These are phyloP conservation scores for Dissophora globulifera DNA, from an alignment of 192 early-diverging fungal species.

Conservation along the genomic window DNA sequence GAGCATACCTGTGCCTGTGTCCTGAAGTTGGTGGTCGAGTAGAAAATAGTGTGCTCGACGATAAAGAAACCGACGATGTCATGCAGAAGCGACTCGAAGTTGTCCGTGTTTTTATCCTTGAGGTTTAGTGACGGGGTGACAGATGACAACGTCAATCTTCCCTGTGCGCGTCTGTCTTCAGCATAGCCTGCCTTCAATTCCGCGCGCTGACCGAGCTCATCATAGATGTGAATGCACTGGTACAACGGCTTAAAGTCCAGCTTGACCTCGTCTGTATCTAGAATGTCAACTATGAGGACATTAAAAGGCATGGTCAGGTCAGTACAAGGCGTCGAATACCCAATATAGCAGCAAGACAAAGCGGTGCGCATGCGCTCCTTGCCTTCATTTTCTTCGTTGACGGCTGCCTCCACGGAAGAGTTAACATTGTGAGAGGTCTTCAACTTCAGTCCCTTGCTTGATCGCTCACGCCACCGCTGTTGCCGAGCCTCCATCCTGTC, in stretches of 20 bases:
- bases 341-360: too few relatives aligned
- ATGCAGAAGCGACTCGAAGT: constrained; percentile 80
- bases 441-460: constrained; percentile 55
- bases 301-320: too few relatives aligned
- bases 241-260: constrained; percentile 96
- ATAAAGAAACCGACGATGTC: constrained; percentile 98
- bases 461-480: constrained; percentile 63
- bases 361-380: too few relatives aligned
- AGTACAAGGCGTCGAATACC: too few relatives aligned
- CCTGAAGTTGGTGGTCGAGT: constrained; percentile 90
- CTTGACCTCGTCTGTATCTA: constrained; percentile 75
- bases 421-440: constrained; percentile 71
- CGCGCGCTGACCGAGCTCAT: constrained; percentile 86
- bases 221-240: constrained; percentile 96
- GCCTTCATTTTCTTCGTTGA: constrained; percentile 87
- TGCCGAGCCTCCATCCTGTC: constrained; percentile 79
- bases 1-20: constrained; percentile 71
- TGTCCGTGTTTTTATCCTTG: constrained; percentile 69
- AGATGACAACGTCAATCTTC: constrained; percentile 80
- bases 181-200: constrained; percentile 91
- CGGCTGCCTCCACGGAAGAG: constrained; percentile 81
- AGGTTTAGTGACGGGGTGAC: constrained; percentile 71
- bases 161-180: constrained; percentile 91
- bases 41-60: constrained; percentile 89
- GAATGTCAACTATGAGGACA: constrained; percentile 61